A percentile compares a stretch with the other conserved stretches of the same genome.
These are phyloP conservation scores for Phoenix dactylifera DNA, from an alignment of 176 grass and related monocot species.

Conservation along the genomic window DNA sequence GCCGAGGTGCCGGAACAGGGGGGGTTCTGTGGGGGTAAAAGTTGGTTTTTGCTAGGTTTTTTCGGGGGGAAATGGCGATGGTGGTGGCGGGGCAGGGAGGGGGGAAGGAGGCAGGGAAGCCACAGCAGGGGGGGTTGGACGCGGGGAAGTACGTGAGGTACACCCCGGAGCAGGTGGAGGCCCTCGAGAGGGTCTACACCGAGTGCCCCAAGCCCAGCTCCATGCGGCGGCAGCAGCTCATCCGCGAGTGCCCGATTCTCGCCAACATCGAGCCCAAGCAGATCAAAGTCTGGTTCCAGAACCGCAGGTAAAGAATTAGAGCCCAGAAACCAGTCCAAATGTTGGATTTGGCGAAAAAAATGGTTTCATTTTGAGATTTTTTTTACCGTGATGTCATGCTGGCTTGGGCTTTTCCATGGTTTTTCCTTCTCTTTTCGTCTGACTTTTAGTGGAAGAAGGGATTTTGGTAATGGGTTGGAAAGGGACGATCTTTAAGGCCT, in stretches of 20 bases:
- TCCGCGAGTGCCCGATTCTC: conserved; percentile 84
- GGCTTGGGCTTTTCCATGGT: too few relatives aligned
- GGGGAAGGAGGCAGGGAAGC: conserved; percentile 21
- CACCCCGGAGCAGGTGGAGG: conserved; percentile 97
- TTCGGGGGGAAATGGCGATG: conserved; percentile 43
- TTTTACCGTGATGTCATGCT: too few relatives aligned
- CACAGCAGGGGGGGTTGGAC: conserved; percentile 43
- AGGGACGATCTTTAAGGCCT: too few relatives aligned
- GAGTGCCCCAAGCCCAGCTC: conserved; percentile 99
- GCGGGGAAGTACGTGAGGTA: conserved; percentile 94
- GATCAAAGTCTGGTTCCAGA: conserved; percentile 99
- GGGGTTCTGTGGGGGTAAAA: background rate
- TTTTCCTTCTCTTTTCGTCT: too few relatives aligned
- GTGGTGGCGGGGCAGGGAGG: conserved; percentile 22
- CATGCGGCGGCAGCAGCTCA: conserved; percentile 73
- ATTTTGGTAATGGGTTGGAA: too few relatives aligned
- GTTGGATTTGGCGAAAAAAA: background rate
- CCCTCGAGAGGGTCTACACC: conserved; percentile 88
- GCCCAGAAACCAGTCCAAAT: too few relatives aligned
- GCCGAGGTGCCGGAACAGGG: background rate
- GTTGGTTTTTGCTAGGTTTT: too few relatives aligned
- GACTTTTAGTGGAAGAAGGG: too few relatives aligned
- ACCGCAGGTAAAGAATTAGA: conserved; percentile 53
- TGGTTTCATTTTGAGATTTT: too few relatives aligned
- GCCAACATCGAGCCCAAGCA: conserved; percentile 96